Evolutionary conservation across 1,139 yeast species (phyloP).

Genomic region (Fermentozyma sake): DNA sequence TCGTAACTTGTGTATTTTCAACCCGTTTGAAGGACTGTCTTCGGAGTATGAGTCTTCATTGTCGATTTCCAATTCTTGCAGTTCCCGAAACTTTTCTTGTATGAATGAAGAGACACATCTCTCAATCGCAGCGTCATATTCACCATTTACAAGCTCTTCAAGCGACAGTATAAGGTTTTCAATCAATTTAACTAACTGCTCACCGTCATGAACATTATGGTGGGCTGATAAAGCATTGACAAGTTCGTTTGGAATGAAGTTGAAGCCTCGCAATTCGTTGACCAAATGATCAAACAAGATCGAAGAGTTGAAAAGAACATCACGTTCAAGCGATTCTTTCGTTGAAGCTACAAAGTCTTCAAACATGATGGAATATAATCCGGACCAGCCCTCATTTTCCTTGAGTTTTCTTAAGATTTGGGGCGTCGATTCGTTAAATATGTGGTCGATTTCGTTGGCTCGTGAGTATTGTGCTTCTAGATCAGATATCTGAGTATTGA

Average conservation of each 20-base stretch:
- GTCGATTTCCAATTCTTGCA: constrained; percentile 3
- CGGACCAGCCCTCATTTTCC: constrained; percentile 55
- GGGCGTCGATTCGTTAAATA: constrained; percentile 39
- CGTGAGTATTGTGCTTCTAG: constrained; percentile 48
- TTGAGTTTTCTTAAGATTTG: constrained; percentile 40
- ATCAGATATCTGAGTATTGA: constrained; percentile 41
- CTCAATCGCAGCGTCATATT: constrained; percentile 34
- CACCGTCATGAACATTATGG: constrained; percentile 1
- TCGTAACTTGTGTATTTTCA: constrained; percentile 4
- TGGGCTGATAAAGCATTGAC: constrained; percentile 8
- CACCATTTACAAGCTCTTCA: constrained; percentile 32
- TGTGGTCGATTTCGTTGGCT: constrained; percentile 49
- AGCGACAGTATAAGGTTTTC: constrained; percentile 14
- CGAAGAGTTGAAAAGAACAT: constrained; percentile 53
- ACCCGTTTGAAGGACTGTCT: background rate
- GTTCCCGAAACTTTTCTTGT: constrained; percentile 20
- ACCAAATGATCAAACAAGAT: constrained; percentile 41
- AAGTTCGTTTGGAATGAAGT: constrained; percentile 14
- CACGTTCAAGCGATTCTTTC: constrained; percentile 46
- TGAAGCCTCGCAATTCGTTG: constrained; percentile 22
- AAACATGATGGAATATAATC: constrained; percentile 35
- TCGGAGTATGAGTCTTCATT: constrained; percentile 1
- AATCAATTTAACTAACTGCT: constrained; percentile 7
- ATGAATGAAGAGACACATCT: constrained; percentile 25
- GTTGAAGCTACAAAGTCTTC: constrained; percentile 38